Base-by-base conservation (phyloP, 768 basidiomycete species). In the Pisolithus tinctorius region DNA sequence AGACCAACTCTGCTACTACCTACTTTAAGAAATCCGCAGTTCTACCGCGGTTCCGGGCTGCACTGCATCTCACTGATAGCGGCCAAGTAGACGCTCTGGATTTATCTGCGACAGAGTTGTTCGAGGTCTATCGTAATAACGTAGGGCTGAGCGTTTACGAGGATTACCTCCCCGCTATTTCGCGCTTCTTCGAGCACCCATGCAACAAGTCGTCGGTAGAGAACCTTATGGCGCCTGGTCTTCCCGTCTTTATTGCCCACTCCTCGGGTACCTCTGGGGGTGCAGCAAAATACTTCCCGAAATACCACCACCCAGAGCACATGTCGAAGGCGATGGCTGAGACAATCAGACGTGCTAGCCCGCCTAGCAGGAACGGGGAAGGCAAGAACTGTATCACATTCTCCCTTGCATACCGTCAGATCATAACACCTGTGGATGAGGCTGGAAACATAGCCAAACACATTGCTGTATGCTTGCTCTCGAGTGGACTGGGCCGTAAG, bases 401-500 rank as follows among this genome's bases (percentile, higher is more conserved):
- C 42, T 63, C 62, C 6, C 61, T 63, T 16, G 54, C 50, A 4
- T 45, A 53, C 39, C 51, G 25, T 2, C 52, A 53, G 50, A 42
- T 60, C 6, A 44, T 58, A 16, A 54, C 56, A 11, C 34, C 52
- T 6, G 4, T 57, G 6, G 45, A 47, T 27, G 49, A 47, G 0
- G 47, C 56, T 2, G 53, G 51, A 1, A 47, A 57, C 3, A 34
- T 61, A 7, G 49, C 51, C 26, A 40, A 55, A 0, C 51, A 43
- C 34, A 52, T 58, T 47, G 52, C 55, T 0, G 56, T 57, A 29
- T 57, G 50, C 40, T 16, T 60, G 11, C 60, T 60, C 58, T 58
- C 62, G 4, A 58, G 59, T 6, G 59, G 57, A 8, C 53, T 52
- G 3, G 49, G 54, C 37, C 51, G 62, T 50, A 61, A 63, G 59